A percentile compares a stretch with the other conserved stretches of the same genome.
These are phyloP conservation scores for Talaromyces funiculosus DNA, from an alignment of 2,329 filamentous ascomycete species.

Conservation along the genomic window DNA sequence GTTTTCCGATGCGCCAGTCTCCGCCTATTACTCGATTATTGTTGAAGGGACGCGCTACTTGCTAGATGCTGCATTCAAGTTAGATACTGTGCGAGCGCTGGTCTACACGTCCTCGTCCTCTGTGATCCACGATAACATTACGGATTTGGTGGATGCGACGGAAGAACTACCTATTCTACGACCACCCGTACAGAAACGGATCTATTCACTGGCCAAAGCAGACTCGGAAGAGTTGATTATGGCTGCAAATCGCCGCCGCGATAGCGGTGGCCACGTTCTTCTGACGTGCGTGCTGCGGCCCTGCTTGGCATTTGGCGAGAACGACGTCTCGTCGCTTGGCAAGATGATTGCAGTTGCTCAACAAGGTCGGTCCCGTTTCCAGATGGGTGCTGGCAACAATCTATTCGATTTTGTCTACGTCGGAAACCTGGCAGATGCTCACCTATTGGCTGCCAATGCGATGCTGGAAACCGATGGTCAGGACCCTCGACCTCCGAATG, in stretches of 20 bases:
- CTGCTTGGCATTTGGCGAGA: constrained; percentile 84
- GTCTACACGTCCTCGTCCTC: constrained; percentile 89
- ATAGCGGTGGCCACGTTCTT: constrained; percentile 46
- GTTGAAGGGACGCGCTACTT: constrained; percentile 77
- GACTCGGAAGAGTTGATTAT: constrained; percentile 77
- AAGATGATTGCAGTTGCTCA: constrained; percentile 51
- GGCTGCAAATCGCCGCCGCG: constrained; percentile 57
- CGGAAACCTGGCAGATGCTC: constrained; percentile 66
- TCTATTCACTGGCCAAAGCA: constrained; percentile 45
- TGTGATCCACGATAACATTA: constrained; percentile 74
- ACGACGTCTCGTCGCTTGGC: constrained; percentile 65
- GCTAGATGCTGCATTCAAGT: constrained; percentile 60
- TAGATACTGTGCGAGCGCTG: constrained; percentile 59
- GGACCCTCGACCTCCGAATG: constrained; percentile 58
- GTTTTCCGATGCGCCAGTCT: constrained; percentile 48
- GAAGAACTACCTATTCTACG: constrained; percentile 11
- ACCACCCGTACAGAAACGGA: constrained; percentile 8
- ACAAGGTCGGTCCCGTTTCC: constrained; percentile 48
- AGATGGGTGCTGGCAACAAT: constrained; percentile 70
- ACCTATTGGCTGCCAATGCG: constrained; percentile 71
- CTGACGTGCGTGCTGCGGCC: constrained; percentile 77
- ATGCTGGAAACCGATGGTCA: constrained; percentile 57
- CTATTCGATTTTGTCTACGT: constrained; percentile 67
- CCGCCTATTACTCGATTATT: constrained; percentile 76
- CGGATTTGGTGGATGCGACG: constrained; percentile 68